Base-by-base conservation (phyloP, 768 basidiomycete genomes). In the Amanita brunnescens region DNA sequence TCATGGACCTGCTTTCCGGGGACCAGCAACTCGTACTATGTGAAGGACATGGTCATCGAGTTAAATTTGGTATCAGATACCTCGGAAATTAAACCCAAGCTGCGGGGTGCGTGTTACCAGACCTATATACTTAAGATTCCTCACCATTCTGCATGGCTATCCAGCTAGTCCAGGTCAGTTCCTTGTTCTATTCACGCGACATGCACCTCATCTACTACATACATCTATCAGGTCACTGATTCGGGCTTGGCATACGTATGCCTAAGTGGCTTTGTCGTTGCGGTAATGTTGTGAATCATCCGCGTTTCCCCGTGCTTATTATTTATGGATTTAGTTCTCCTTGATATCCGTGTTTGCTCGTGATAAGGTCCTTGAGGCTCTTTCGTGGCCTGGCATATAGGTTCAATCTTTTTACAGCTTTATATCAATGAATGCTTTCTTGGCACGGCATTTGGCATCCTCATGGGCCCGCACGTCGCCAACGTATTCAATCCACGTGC, bases 361-460 rank as follows among this genome's bases (percentile, higher is more conserved):
- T 66, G 90, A 96, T 66, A 83, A 72, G 70, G 87, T 85, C 40
- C 12, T 13, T 24, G 23, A 13, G 20, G 14, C 14, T 26, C 10
- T 20, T 9, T 2, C 6, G 9, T 39, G 4, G 18, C 6, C 21
- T 12, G 7, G 21, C 8, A 21, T 5, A 18, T 18, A 8, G 18
- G 5, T 10, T 21, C 20, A 10, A 41, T 21, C 8, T 21, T 5
- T 23, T 47, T 6, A 5, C 16, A 90, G 80, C 60, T 95, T 4
- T 96, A 86, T 60, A 79, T 96, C 56, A 96, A 92, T 58, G 95
- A 99, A 72, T 92, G 94, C 32, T 83, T 93, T 24, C 81, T 96
- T 20, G 93, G 91, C 1, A 94, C 92, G 0, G 73, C 75, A 0
- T 83, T 83, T 52, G 78, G 79, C 3, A 64, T 81, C 38, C 53